These are phyloP conservation scores for Colletotrichum sp. DNA, from an alignment of 2,329 filamentous ascomycete genomes.

Conservation along the genomic window DNA sequence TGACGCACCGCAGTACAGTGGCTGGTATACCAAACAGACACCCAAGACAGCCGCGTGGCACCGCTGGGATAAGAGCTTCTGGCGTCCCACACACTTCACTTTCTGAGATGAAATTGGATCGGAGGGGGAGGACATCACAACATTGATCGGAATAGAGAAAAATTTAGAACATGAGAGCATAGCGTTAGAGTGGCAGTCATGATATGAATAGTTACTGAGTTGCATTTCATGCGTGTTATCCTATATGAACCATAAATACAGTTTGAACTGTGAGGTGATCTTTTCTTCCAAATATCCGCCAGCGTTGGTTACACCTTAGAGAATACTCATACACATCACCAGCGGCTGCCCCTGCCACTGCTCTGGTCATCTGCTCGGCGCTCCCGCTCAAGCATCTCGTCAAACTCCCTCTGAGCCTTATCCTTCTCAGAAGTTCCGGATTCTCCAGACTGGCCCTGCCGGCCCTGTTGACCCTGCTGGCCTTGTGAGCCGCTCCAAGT, in stretches of 20 bases:
- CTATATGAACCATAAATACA: neutral
- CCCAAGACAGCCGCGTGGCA: constrained; percentile 14
- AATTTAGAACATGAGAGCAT: neutral
- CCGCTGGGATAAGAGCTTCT: constrained; percentile 15
- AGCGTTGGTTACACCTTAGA: neutral
- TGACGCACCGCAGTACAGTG: neutral
- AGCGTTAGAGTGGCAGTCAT: neutral
- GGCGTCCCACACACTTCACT: constrained; percentile 17
- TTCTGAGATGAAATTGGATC: neutral
- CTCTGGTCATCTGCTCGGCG: constrained; percentile 23
- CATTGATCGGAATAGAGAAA: neutral
- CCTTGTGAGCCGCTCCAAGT: neutral
- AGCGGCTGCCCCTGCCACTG: neutral
- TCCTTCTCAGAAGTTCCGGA: constrained; percentile 39
- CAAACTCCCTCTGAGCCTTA: constrained; percentile 56
- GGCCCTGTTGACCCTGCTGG: constrained; percentile 5
- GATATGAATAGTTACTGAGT: neutral
- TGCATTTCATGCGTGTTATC: neutral
- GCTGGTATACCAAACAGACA: neutral
- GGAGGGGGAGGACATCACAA: neutral
- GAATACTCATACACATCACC: neutral
- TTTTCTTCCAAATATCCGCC: neutral
- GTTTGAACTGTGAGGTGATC: neutral
- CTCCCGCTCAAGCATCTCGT: constrained; percentile 52
- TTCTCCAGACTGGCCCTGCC: constrained; percentile 22